Evolutionary conservation across 2,329 filamentous ascomycete genomes (phyloP).

Genomic region (Aspergillus pseudoglaucus): DNA sequence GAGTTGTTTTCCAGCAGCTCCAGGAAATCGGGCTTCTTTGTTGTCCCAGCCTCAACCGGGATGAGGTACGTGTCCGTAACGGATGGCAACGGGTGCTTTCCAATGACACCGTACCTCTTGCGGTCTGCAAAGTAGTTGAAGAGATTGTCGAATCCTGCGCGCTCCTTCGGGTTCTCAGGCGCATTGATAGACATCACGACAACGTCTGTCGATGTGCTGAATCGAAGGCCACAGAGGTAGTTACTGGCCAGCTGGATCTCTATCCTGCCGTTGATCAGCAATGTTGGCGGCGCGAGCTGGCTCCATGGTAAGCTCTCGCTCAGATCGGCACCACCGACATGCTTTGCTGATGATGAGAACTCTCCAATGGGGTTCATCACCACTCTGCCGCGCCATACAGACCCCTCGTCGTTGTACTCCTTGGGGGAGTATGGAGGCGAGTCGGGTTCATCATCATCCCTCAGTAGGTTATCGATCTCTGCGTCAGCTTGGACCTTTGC

Average conservation of each 20-base stretch:
- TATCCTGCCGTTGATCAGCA: slow-evolving; percentile 64
- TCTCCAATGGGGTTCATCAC: slow-evolving; percentile 72
- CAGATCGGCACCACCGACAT: slow-evolving; percentile 78
- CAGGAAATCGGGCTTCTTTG: slow-evolving; percentile 72
- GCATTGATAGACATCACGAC: slow-evolving; percentile 67
- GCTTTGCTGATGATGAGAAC: slow-evolving; percentile 70
- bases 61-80: slow-evolving; percentile 90
- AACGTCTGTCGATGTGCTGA: slow-evolving; percentile 75
- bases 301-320: slow-evolving; percentile 62
- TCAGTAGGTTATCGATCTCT: slow-evolving; percentile 82
- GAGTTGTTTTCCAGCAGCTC: slow-evolving; percentile 79
- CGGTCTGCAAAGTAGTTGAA: slow-evolving; percentile 81
- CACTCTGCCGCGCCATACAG: slow-evolving; percentile 71
- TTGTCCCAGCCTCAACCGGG: slow-evolving; percentile 67
- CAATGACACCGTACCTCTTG: slow-evolving; percentile 79
- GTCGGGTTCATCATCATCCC: slow-evolving; percentile 73
- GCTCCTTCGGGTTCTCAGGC: slow-evolving; percentile 53
- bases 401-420: slow-evolving; percentile 63
- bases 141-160: slow-evolving; percentile 64
- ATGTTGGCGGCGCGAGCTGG: slow-evolving; percentile 62
- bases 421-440: slow-evolving; percentile 79
- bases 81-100: slow-evolving; percentile 65
- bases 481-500: slow-evolving; percentile 59
- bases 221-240: slow-evolving; percentile 82
- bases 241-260: slow-evolving; percentile 76